These are phyloP conservation scores for Ambrosia artemisiifolia DNA, from an alignment of 129 eudicot genomes.

Conservation along the genomic window DNA sequence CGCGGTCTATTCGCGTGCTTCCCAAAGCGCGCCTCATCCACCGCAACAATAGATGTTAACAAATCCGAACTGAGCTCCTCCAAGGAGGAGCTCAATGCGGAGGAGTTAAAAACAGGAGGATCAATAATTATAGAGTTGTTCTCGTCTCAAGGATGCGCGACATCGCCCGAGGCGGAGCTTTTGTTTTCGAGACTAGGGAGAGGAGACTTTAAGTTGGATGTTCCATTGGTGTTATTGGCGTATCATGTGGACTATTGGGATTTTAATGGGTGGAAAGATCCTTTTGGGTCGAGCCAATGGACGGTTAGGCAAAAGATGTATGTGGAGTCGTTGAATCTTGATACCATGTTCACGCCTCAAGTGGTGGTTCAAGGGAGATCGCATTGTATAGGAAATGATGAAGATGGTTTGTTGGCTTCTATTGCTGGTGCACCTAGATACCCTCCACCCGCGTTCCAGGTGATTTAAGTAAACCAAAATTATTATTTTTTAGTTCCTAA, in stretches of 20 bases:
- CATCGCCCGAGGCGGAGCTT: conserved; percentile 86
- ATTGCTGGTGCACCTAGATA: conserved; percentile 46
- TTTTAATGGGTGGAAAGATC: conserved; percentile 91
- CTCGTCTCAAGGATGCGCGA: conserved; percentile 89
- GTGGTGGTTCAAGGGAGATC: conserved; percentile 70
- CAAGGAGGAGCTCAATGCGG: conserved; percentile 42
- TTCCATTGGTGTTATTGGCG: conserved; percentile 63
- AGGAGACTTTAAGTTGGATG: conserved; percentile 65
- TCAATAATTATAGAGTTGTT: conserved; percentile 81
- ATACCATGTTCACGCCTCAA: conserved; percentile 86
- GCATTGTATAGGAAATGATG: conserved; percentile 65
- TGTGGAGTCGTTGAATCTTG: conserved; percentile 74
- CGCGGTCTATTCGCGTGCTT: conserved; percentile 66
- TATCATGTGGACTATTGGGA: conserved; percentile 95
- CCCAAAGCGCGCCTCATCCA: conserved; percentile 27
- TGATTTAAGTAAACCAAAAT: neutral
- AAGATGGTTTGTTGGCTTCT: conserved; percentile 46
- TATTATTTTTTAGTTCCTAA: neutral
- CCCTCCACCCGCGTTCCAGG: conserved; percentile 82
- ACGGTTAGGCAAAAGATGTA: conserved; percentile 86
- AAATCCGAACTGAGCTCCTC: conserved; percentile 16
- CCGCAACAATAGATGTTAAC: conserved; percentile 1
- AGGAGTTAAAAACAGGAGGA: conserved; percentile 49
- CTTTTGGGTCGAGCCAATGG: conserved; percentile 77
- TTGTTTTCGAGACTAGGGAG: conserved; percentile 76